These are phyloP conservation scores for Casuarina cunninghamiana DNA, from an alignment of 306 rosid genomes.

Conservation along the genomic window DNA sequence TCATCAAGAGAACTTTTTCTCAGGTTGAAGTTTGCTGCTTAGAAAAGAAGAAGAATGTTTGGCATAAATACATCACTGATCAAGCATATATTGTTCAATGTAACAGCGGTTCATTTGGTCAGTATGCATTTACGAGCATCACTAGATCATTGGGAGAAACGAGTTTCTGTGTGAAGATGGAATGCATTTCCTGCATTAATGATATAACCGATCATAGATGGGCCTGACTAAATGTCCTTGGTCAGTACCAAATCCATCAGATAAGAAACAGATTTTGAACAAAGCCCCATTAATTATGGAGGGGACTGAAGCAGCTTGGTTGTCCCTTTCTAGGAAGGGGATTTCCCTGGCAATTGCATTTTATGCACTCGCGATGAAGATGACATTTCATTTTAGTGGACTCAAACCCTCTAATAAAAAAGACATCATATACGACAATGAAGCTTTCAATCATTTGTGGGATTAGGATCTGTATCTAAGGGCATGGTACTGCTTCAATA, in stretches of 20 bases:
- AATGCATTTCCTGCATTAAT: background rate
- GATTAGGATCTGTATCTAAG: background rate
- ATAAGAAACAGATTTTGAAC: background rate
- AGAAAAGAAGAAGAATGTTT: background rate
- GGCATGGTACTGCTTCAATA: background rate
- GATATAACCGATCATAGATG: background rate
- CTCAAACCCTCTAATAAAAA: background rate
- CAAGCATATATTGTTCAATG: background rate
- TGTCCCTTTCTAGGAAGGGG: background rate
- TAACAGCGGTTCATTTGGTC: background rate
- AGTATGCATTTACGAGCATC: background rate
- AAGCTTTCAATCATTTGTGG: background rate
- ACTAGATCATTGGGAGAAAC: background rate
- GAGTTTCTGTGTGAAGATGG: background rate
- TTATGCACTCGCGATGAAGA: background rate
- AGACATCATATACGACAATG: background rate
- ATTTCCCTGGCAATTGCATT: background rate
- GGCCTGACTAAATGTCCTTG: constrained; percentile 8
- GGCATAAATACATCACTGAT: background rate
- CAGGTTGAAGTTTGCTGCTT: background rate
- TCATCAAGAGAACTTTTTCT: background rate
- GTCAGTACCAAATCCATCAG: background rate
- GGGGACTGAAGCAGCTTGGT: background rate
- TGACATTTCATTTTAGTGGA: constrained; percentile 1
- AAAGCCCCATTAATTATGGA: background rate